These are phyloP conservation scores for Lasiodiplodia citricola DNA, from an alignment of 2,329 filamentous ascomycete species.

Conservation along the genomic window DNA sequence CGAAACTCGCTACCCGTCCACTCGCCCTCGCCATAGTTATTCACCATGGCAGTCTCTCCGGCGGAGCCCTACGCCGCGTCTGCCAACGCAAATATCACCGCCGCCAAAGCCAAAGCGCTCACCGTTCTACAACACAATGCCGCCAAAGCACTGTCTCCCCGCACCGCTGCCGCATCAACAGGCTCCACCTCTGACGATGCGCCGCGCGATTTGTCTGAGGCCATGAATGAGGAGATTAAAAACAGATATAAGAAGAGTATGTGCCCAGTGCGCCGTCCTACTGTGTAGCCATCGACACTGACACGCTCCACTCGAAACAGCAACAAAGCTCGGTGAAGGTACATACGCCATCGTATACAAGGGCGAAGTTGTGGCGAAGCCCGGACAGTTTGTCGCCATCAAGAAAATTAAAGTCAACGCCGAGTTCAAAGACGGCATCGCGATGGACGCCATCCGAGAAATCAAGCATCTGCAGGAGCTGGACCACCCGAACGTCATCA, in stretches of 20 bases:
- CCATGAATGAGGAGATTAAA: slow-evolving; percentile 63
- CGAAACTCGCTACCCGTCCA: not conserved
- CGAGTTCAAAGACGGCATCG: slow-evolving; percentile 88
- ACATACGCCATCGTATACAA: slow-evolving; percentile 97
- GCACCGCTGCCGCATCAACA: slow-evolving; percentile 31
- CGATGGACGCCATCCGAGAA: slow-evolving; percentile 93
- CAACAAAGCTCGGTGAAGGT: slow-evolving; percentile 91
- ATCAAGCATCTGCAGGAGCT: slow-evolving; percentile 95
- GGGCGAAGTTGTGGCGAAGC: slow-evolving; percentile 76
- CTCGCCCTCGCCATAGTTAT: slow-evolving; percentile 8
- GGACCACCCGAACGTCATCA: slow-evolving; percentile 93
- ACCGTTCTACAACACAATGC: slow-evolving; percentile 36
- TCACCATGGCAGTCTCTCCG: slow-evolving; percentile 29
- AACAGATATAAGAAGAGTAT: slow-evolving; percentile 52
- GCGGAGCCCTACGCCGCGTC: slow-evolving; percentile 16
- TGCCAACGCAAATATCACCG: slow-evolving; percentile 20
- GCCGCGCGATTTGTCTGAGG: slow-evolving; percentile 50
- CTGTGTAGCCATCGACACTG: slow-evolving; percentile 3
- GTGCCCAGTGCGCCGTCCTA: slow-evolving; percentile 14
- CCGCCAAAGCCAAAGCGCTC: slow-evolving; percentile 39
- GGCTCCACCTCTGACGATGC: slow-evolving; percentile 32
- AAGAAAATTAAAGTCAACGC: slow-evolving; percentile 90
- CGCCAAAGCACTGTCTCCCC: slow-evolving; percentile 29
- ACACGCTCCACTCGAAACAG: slow-evolving; percentile 49
- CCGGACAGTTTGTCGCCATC: slow-evolving; percentile 80